phyloP scores from a whole-genome alignment of 148 eudicot genomes.

The Nyssa sinensis region DNA sequence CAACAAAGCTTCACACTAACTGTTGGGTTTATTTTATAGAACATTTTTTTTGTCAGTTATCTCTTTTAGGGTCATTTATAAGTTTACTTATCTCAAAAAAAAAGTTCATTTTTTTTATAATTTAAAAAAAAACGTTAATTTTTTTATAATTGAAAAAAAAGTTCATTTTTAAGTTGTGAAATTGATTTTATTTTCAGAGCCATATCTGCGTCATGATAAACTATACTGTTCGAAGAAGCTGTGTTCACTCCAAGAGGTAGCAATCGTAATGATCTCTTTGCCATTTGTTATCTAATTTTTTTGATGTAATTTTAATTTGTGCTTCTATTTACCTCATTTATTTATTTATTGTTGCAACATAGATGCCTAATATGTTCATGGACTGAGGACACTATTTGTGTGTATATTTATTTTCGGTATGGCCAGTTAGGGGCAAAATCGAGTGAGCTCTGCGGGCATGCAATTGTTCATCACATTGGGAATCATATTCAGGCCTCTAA shows the following conservation, averaged over 20 bases:
- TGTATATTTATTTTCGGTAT: background rate
- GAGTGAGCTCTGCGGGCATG: constrained; percentile 42
- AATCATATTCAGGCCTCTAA: constrained; percentile 14
- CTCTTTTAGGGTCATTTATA: no score
- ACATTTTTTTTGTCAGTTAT: no score
- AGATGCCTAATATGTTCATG: background rate
- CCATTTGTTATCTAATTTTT: background rate
- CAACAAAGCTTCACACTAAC: no score
- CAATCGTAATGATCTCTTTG: background rate
- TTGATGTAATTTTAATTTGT: background rate
- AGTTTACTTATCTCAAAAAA: no score
- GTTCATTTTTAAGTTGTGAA: no score
- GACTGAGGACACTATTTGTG: background rate
- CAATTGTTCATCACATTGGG: constrained; percentile 25
- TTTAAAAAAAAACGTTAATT: background rate
- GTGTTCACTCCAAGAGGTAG: constrained; percentile 31
- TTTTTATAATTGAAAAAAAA: background rate
- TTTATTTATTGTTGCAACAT: background rate
- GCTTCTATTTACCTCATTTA: background rate
- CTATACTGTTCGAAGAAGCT: constrained; percentile 16
- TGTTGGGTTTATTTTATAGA: no score
- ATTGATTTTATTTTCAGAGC: constrained; percentile 20
- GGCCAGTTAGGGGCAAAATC: constrained; percentile 42
- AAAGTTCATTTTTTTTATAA: background rate
- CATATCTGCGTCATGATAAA: constrained; percentile 12